Percentiles rank a stretch among this genome's conserved stretches.
Conservation (phyloP, 805 yeast species). For the Tanozyma kutaoensis region DNA sequence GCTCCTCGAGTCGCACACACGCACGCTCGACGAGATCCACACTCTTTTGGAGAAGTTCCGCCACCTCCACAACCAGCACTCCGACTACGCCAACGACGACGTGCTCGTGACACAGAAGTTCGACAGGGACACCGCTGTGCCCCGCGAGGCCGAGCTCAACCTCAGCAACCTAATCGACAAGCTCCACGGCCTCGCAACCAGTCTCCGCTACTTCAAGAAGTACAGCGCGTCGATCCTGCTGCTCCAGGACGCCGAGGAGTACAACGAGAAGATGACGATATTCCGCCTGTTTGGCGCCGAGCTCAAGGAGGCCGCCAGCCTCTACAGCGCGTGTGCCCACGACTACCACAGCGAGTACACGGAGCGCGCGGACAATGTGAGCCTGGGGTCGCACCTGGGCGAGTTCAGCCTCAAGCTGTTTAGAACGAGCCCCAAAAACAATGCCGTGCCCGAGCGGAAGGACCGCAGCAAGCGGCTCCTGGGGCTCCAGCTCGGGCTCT, state of each 20-base stretch:
- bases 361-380: slow-evolving; percentile 1
- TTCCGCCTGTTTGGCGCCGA: slow-evolving; percentile 23
- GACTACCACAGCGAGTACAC: slow-evolving; percentile 12
- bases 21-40: slow-evolving; percentile 9
- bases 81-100: slow-evolving; percentile 7
- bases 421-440: slow-evolving; percentile 17
- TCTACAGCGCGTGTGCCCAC: slow-evolving; percentile 15
- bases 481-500: slow-evolving; percentile 23
- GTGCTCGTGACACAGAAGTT: slow-evolving; percentile 1
- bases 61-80: slow-evolving; percentile 2
- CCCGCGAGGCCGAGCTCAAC: slow-evolving; percentile 5
- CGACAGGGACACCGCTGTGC: slow-evolving; percentile 1
- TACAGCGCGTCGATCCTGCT: slow-evolving; percentile 18
- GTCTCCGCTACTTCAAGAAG: slow-evolving; percentile 22
- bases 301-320: slow-evolving; percentile 12
- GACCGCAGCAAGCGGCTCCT: slow-evolving; percentile 15
- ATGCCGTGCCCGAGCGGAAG: slow-evolving; percentile 4
- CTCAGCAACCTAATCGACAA: slow-evolving; percentile 15
- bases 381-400: slow-evolving; percentile 2
- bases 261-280: slow-evolving; percentile 21
- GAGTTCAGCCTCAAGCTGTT: slow-evolving; percentile 17
- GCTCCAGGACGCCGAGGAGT: slow-evolving; percentile 15
- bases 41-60: slow-evolving; percentile 16
- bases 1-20: slow-evolving; percentile 11
- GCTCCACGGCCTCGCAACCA: slow-evolving; percentile 17